Evolutionary conservation across 2,329 filamentous ascomycete species (phyloP).

Genomic region (Penicillium italicum): DNA sequence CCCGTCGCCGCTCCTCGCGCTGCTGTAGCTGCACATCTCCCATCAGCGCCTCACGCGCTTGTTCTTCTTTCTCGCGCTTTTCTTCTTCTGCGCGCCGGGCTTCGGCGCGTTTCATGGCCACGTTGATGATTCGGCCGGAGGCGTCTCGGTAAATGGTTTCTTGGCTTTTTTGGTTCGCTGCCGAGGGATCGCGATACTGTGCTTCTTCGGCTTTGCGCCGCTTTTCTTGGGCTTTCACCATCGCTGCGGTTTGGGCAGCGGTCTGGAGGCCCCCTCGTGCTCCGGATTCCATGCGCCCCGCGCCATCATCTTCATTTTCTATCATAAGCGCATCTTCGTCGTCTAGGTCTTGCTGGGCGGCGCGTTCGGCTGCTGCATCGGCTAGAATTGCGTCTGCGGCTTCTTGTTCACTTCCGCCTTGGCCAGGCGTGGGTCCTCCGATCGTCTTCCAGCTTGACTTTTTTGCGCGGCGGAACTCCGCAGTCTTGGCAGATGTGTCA

Average conservation of each 20-base stretch:
- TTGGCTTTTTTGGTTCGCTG: constrained; percentile 49
- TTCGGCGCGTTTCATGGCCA: constrained; percentile 85
- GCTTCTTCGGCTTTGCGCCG: constrained; percentile 47
- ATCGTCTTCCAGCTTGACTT: constrained; percentile 78
- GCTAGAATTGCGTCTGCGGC: constrained; percentile 77
- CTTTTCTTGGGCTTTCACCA: constrained; percentile 63
- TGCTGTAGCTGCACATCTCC: constrained; percentile 80
- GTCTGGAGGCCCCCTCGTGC: constrained; percentile 84
- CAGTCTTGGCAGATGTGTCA: constrained; percentile 26
- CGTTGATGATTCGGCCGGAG: constrained; percentile 87
- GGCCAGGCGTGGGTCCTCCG: constrained; percentile 38
- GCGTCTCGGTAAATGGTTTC: constrained; percentile 96
- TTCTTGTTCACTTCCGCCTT: constrained; percentile 46
- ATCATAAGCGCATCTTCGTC: constrained; percentile 50
- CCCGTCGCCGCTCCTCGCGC: constrained; percentile 61
- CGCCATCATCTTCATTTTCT: constrained; percentile 38
- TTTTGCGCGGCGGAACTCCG: constrained; percentile 67
- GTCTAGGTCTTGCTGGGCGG: constrained; percentile 45
- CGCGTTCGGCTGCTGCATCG: constrained; percentile 65
- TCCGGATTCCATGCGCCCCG: constrained; percentile 77
- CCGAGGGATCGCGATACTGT: constrained; percentile 37
- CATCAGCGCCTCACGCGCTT: constrained; percentile 66
- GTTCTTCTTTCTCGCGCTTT: constrained; percentile 60
- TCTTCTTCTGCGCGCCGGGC: constrained; percentile 75
- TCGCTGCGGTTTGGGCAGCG: constrained; percentile 70